Percentiles rank a stretch among this genome's conserved stretches.
phyloP scores from a whole-genome alignment of 1,139 yeast species.

The Debaryomyces sp. region DNA sequence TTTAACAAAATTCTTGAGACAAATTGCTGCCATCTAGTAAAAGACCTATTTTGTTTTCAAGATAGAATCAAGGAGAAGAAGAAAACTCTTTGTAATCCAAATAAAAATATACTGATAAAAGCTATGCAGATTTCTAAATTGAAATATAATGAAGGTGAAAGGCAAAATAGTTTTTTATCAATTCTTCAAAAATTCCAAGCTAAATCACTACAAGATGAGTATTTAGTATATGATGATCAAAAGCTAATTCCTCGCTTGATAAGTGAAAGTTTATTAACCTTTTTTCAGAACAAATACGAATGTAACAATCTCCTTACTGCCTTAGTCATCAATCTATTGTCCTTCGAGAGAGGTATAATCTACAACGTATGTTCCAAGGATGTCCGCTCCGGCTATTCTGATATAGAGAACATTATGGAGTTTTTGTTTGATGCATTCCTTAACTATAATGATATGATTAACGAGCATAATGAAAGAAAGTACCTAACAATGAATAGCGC shows the following conservation, averaged over 20 bases:
- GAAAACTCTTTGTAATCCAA: neutral
- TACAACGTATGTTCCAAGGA: conserved; percentile 2
- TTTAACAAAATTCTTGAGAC: conserved; percentile 1
- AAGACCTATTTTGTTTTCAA: conserved; percentile 1
- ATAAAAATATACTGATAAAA: conserved; percentile 9
- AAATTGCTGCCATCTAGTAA: neutral
- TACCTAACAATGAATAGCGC: conserved; percentile 17
- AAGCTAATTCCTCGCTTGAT: conserved; percentile 11
- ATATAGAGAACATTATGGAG: conserved; percentile 10
- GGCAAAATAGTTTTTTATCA: neutral
- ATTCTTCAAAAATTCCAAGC: conserved; percentile 1
- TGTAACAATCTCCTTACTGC: conserved; percentile 9
- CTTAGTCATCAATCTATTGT: conserved; percentile 7
- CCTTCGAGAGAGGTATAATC: conserved; percentile 5
- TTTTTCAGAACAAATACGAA: conserved; percentile 13
- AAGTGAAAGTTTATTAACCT: conserved; percentile 8
- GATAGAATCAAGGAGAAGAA: neutral
- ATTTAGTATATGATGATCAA: conserved; percentile 2
- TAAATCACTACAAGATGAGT: neutral
- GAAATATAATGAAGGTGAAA: neutral
- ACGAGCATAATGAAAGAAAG: conserved; percentile 13
- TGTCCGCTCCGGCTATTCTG: neutral
- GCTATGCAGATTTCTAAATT: conserved; percentile 12
- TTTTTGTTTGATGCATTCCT: conserved; percentile 16
- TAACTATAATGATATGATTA: conserved; percentile 12